Evolutionary conservation across 139 green algal species (phyloP).

Genomic region (Chlamydomonas schloesseri): DNA sequence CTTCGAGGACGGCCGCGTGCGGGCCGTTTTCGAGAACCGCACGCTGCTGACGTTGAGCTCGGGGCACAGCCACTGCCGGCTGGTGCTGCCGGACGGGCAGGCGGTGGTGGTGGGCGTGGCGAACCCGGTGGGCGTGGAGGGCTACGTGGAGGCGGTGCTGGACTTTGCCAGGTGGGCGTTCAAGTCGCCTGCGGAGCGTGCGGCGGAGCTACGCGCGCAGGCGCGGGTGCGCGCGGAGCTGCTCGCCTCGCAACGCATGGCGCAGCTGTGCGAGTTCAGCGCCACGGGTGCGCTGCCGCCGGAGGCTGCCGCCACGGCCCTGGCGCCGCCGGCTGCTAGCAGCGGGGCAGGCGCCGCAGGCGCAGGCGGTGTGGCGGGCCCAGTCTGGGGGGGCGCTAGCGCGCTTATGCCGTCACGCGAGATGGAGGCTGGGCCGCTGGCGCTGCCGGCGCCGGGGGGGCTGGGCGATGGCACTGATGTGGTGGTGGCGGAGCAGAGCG

Average conservation of each 20-base stretch:
- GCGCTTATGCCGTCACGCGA: no score
- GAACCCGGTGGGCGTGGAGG: slow-evolving; percentile 66
- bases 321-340: not conserved
- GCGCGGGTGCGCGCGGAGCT: slow-evolving; percentile 38
- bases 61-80: slow-evolving; percentile 37
- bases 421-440: no score
- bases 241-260: slow-evolving; percentile 22
- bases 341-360: no score
- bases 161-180: slow-evolving; percentile 44
- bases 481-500: not conserved
- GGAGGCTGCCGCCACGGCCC: not conserved
- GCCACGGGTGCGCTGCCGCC: not conserved
- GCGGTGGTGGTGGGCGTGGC: slow-evolving; percentile 41
- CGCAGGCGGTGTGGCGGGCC: no score
- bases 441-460: no score
- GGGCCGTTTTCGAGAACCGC: slow-evolving; percentile 68
- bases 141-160: slow-evolving; percentile 46
- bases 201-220: slow-evolving; percentile 10
- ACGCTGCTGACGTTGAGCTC: slow-evolving; percentile 58
- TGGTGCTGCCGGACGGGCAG: slow-evolving; percentile 58
- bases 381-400: no score
- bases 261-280: slow-evolving; percentile 12
- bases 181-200: slow-evolving; percentile 24
- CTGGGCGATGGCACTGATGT: not conserved
- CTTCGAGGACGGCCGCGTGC: slow-evolving; percentile 71